These are phyloP conservation scores for Ceratocystis huliohia DNA, from an alignment of 2,329 filamentous ascomycete species.

Conservation along the genomic window DNA sequence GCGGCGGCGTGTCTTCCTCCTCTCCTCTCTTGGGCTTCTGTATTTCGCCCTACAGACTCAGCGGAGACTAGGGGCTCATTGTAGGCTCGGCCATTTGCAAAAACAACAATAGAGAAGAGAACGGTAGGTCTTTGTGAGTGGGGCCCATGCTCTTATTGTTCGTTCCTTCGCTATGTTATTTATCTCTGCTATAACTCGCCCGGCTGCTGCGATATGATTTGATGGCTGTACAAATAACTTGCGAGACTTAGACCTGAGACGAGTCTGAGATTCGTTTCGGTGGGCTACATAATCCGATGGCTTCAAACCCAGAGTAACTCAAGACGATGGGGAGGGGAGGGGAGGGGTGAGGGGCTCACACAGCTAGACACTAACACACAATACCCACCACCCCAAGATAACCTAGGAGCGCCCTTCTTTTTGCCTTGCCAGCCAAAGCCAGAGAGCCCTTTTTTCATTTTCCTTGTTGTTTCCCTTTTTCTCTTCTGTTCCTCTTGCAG, in stretches of 20 bases:
- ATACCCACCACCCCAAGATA: too few relatives aligned
- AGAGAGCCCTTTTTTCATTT: too few relatives aligned
- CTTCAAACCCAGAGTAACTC: not conserved
- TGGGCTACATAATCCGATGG: not conserved
- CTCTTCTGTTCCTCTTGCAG: not conserved
- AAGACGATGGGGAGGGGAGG: not conserved
- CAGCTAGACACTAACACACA: not conserved
- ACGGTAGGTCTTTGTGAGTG: not conserved
- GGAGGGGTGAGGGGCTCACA: not conserved
- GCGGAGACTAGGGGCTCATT: not conserved
- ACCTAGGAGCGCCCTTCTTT: too few relatives aligned
- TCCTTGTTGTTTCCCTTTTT: not conserved
- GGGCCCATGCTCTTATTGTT: slow-evolving; percentile 1
- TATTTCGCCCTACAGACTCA: not conserved
- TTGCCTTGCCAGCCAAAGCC: too few relatives aligned
- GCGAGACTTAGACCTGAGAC: not conserved
- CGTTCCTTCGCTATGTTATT: not conserved
- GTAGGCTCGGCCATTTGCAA: not conserved
- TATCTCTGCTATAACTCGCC: not conserved
- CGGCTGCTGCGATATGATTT: not conserved
- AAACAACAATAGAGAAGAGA: not conserved
- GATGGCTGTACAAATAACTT: not conserved
- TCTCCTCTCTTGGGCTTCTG: not conserved
- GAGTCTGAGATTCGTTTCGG: slow-evolving; percentile 3
- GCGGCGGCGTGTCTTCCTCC: not conserved